A percentile compares a stretch with the other conserved stretches of the same genome.
Evolutionary conservation across 75 land plant genomes (phyloP).

Genomic region (Pinus taeda): DNA sequence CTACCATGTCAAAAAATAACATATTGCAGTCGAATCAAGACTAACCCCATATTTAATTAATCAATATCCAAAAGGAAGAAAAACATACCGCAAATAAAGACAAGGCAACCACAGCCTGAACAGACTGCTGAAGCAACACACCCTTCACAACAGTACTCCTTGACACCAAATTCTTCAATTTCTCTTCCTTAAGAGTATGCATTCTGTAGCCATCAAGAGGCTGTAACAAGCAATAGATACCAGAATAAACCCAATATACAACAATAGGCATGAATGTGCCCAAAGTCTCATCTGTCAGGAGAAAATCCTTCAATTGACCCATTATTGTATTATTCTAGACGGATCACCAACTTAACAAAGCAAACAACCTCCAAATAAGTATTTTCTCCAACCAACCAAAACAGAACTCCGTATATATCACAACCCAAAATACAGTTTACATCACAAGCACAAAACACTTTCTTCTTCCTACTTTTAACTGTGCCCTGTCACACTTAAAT

Average conservation of each 20-base stretch:
- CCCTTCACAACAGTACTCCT: conserved; percentile 53
- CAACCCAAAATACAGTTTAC: background rate
- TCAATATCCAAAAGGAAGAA: background rate
- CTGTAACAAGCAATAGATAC: conserved; percentile 56
- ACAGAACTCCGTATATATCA: background rate
- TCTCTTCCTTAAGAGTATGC: conserved; percentile 64
- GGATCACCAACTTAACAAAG: background rate
- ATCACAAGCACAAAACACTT: background rate
- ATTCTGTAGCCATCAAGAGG: conserved; percentile 49
- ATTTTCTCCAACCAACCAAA: background rate
- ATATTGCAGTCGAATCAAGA: no score
- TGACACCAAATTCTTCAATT: conserved; percentile 62
- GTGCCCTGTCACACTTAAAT: background rate
- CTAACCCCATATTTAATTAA: background rate
- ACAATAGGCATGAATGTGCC: conserved; percentile 71
- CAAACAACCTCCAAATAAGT: background rate
- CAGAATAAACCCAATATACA: conserved; percentile 89
- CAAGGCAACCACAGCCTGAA: conserved; percentile 70
- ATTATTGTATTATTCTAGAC: background rate
- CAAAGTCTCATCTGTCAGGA: conserved; percentile 59
- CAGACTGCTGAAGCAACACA: conserved; percentile 67
- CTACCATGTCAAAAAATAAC: no score
- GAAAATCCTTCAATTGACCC: conserved; percentile 21
- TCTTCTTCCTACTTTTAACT: background rate
- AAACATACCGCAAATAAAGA: conserved; percentile 48